Base-by-base conservation (phyloP, 257 asterid genomes). In the Fraxinus cuspidata region DNA sequence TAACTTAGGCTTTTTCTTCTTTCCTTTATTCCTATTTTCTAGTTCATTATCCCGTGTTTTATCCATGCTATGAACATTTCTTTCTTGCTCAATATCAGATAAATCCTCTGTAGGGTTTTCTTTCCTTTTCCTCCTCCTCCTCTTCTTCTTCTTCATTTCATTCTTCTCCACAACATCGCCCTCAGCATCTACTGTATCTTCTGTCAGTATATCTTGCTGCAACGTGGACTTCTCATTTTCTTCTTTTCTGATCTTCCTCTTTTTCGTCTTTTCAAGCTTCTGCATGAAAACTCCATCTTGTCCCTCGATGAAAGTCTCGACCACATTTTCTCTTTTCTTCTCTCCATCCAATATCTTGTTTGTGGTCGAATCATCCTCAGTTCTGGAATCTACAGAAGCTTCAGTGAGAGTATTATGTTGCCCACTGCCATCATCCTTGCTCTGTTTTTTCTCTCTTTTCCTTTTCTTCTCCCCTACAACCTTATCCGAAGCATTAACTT, bases 141-240 rank as follows among this genome's bases (percentile, higher is more conserved):
- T 31, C 84, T 78, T 78, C 79, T 72, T 81, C 73, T 84, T 80
- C 78, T 76, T 77, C 65, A n/a, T 83, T 69, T 72, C 69, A 69
- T 31, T 67, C 58, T 77, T 65, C 56, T 74, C 64, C 19, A 13
- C 67, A 42, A 56, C 42, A 60, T 65, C 44, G 53, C 34, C 78
- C 60, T 71, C 81, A 70, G 37, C 76, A 69, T 65, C 65, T 29
- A 73, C 72, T 31, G 34, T 35, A 64, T 66, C 53, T 37, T 77
- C 70, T 40, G 21, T 31, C 77, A 77, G 16, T 42, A 15, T 53
- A 64, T 77, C 77, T 75, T 69, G 78, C 53, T 78, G 72, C 58
- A 72, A 16, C 1, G 75, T 58, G 65, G 82, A 78, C 44, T 53
- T 74, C 53, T 37, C 81, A 72, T 19, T 28, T 76, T 81, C 79